phyloP scores from a whole-genome alignment of 805 yeast genomes.

The Scheffersomyces stipitis region DNA sequence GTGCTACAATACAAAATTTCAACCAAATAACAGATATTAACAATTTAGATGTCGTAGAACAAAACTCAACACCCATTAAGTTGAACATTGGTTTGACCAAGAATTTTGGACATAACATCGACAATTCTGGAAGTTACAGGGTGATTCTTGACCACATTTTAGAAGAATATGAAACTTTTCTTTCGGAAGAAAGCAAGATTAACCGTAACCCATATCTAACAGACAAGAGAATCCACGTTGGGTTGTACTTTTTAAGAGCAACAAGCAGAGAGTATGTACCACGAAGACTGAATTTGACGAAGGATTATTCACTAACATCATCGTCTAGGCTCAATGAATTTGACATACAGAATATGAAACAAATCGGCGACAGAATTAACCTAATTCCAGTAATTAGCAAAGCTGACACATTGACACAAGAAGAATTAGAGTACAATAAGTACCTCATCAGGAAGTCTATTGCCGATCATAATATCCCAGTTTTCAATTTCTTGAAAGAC shows the following conservation, averaged over 20 bases:
- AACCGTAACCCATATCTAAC: constrained; percentile 11
- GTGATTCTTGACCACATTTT: constrained; percentile 8
- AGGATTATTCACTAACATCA: no score
- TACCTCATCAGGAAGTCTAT: constrained; percentile 50
- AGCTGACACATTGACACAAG: constrained; percentile 68
- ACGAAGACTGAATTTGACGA: background rate
- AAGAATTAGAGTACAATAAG: constrained; percentile 58
- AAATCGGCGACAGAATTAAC: constrained; percentile 69
- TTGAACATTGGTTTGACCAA: constrained; percentile 20
- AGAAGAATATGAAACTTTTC: constrained; percentile 4
- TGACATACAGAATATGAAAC: constrained; percentile 74
- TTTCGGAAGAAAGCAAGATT: constrained; percentile 13
- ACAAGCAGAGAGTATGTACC: constrained; percentile 12
- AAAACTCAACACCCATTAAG: constrained; percentile 10
- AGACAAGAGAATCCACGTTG: constrained; percentile 24
- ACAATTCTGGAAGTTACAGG: constrained; percentile 14
- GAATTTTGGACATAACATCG: constrained; percentile 25
- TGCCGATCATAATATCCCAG: constrained; percentile 50
- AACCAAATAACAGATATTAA: no score
- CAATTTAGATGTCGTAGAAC: constrained; percentile 8
- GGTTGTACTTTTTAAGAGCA: constrained; percentile 20
- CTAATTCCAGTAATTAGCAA: constrained; percentile 80
- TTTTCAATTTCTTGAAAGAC: constrained; percentile 25
- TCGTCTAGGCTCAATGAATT: constrained; percentile 51
- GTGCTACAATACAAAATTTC: no score